Conservation (phyloP, 371 early-diverging fungal species). For the Parasitella parasitica region DNA sequence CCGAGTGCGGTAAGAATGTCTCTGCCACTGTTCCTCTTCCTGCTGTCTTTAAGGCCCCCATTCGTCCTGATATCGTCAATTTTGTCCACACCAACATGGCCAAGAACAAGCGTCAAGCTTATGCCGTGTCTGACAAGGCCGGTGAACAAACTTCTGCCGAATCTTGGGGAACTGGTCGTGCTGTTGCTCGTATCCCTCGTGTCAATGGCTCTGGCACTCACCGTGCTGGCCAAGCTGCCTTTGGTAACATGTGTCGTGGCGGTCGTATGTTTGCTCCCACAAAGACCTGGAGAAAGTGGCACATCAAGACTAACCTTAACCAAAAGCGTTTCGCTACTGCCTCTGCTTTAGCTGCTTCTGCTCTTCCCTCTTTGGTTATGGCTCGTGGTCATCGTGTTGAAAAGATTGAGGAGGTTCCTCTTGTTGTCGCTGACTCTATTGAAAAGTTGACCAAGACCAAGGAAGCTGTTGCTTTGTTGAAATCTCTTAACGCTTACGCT, state of each 20-base stretch:
- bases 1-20: constrained; percentile 75
- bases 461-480: constrained; percentile 92
- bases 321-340: constrained; percentile 98
- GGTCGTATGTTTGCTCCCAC: constrained; percentile 99
- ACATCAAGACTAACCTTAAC: constrained; percentile 98
- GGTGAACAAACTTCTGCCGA: constrained; percentile 99
- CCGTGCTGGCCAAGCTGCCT: constrained; percentile 99
- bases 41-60: constrained; percentile 97
- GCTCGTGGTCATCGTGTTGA: constrained; percentile 99
- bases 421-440: constrained; percentile 87
- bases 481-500: constrained; percentile 91
- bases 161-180: constrained; percentile 99
- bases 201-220: constrained; percentile 99
- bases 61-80: constrained; percentile 98
- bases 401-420: constrained; percentile 95
- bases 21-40: constrained; percentile 86
- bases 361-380: constrained; percentile 94
- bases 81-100: constrained; percentile 97
- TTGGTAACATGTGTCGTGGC: constrained; percentile 49
- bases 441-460: constrained; percentile 95
- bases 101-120: constrained; percentile 99
- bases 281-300: constrained; percentile 99
- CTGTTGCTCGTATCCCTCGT: constrained; percentile 99
- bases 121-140: constrained; percentile 97
- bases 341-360: constrained; percentile 99